Evolutionary conservation across 2,329 filamentous ascomycete genomes (phyloP).

Genomic region (Tympanopsis confertula): DNA sequence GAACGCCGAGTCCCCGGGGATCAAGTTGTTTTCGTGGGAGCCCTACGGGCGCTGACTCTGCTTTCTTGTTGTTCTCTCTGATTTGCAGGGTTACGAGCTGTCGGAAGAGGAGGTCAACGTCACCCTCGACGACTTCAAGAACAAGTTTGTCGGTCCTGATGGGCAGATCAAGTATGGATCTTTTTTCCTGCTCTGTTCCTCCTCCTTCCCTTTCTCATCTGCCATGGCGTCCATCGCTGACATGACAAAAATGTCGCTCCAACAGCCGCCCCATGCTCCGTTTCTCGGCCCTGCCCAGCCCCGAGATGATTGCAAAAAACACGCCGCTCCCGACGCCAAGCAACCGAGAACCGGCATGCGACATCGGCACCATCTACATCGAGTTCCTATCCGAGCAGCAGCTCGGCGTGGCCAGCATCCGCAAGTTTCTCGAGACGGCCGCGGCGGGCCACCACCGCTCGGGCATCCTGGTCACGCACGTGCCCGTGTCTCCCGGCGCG

Average conservation of each 20-base stretch:
- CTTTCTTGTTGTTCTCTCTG: conserved; percentile 10
- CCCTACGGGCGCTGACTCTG: conserved; percentile 1
- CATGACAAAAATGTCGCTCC: conserved; percentile 1
- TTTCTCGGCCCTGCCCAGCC: conserved; percentile 77
- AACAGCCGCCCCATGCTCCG: conserved; percentile 69
- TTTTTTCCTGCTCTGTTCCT: conserved; percentile 4
- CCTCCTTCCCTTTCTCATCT: background rate
- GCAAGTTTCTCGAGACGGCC: conserved; percentile 75
- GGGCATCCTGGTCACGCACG: conserved; percentile 80
- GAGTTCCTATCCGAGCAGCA: conserved; percentile 75
- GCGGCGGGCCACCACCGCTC: conserved; percentile 71
- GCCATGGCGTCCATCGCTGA: background rate
- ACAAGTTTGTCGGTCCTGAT: conserved; percentile 58
- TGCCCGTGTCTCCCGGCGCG: conserved; percentile 72
- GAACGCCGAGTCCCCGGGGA: conserved; percentile 7
- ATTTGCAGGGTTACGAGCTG: conserved; percentile 77
- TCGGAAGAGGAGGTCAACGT: conserved; percentile 82
- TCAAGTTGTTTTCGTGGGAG: conserved; percentile 2
- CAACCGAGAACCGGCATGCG: conserved; percentile 59
- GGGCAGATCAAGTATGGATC: conserved; percentile 71
- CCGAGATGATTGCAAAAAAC: conserved; percentile 75
- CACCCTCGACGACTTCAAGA: conserved; percentile 68
- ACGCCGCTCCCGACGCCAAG: conserved; percentile 57
- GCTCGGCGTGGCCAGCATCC: conserved; percentile 85
- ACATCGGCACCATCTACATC: conserved; percentile 82